phyloP scores from a whole-genome alignment of 1,284 basidiomycete species.

The Meira nashicola region DNA sequence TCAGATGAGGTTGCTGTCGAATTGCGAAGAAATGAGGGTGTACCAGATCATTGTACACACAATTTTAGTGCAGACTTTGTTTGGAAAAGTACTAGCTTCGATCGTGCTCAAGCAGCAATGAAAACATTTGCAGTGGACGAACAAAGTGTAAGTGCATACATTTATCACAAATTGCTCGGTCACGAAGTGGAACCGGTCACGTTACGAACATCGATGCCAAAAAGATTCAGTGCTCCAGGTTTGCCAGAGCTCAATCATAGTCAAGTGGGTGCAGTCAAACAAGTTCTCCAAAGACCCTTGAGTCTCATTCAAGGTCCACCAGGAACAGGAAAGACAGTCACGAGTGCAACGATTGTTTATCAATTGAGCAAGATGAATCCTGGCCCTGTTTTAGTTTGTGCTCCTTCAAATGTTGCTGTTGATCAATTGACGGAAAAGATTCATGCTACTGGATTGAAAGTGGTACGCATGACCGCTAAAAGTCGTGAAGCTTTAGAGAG shows the following conservation, averaged over 20 bases:
- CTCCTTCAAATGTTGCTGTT: slow-evolving; percentile 98
- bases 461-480: slow-evolving; percentile 94
- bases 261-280: slow-evolving; percentile 98
- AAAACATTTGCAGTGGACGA: slow-evolving; percentile 99
- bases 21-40: slow-evolving; percentile 82
- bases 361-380: slow-evolving; percentile 99
- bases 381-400: slow-evolving; percentile 96
- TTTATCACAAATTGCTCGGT: slow-evolving; percentile 95
- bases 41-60: slow-evolving; percentile 87
- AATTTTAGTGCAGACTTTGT: slow-evolving; percentile 96
- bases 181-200: slow-evolving; percentile 90
- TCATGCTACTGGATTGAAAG: slow-evolving; percentile 90
- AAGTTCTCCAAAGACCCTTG: slow-evolving; percentile 95
- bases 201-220: slow-evolving; percentile 81
- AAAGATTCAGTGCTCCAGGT: slow-evolving; percentile 89
- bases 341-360: slow-evolving; percentile 97
- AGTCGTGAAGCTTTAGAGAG: slow-evolving; percentile 95
- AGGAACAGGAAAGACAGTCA: slow-evolving; percentile 98
- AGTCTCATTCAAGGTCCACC: slow-evolving; percentile 92
- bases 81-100: slow-evolving; percentile 99
- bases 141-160: slow-evolving; percentile 96
- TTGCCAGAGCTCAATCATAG: slow-evolving; percentile 98
- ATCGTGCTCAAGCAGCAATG: slow-evolving; percentile 98
- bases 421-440: slow-evolving; percentile 99
- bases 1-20: slow-evolving; percentile 97